phyloP scores from a whole-genome alignment of 1,284 basidiomycete species.

The Boletus sp. region DNA sequence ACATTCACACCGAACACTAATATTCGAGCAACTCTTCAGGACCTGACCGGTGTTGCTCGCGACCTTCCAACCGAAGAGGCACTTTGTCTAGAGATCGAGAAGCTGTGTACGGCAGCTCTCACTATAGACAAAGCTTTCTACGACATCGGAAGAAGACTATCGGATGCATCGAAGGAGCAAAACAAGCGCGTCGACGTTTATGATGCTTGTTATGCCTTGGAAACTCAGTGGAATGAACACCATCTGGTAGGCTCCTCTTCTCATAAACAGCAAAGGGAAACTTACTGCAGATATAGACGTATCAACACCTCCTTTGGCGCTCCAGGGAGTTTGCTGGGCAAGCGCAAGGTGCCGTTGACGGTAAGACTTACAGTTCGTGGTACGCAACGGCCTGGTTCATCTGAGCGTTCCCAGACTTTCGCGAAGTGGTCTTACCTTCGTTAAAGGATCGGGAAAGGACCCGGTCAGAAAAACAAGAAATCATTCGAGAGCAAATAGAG shows the following conservation, averaged over 20 bases:
- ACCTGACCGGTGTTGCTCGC: background rate
- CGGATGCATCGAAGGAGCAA: slow-evolving; percentile 9
- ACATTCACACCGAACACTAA: background rate
- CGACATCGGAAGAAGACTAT: slow-evolving; percentile 8
- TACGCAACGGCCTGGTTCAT: background rate
- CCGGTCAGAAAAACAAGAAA: slow-evolving; percentile 13
- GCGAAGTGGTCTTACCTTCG: slow-evolving; percentile 17
- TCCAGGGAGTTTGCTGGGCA: slow-evolving; percentile 24
- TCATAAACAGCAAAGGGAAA: background rate
- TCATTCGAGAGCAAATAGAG: slow-evolving; percentile 17
- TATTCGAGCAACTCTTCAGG: background rate
- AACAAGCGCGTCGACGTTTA: slow-evolving; percentile 10
- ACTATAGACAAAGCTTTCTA: slow-evolving; percentile 19
- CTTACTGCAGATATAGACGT: slow-evolving; percentile 8
- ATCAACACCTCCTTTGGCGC: slow-evolving; percentile 19
- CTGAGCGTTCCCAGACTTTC: slow-evolving; percentile 10
- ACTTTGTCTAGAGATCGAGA: slow-evolving; percentile 17
- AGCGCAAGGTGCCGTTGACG: slow-evolving; percentile 20
- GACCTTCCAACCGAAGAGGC: slow-evolving; percentile 15
- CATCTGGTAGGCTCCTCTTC: slow-evolving; percentile 6
- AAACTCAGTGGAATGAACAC: slow-evolving; percentile 18
- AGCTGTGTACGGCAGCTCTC: slow-evolving; percentile 14
- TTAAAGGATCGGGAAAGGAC: slow-evolving; percentile 10
- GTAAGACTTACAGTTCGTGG: background rate
- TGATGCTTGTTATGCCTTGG: slow-evolving; percentile 11